These are phyloP conservation scores for Suillus plorans DNA, from an alignment of 768 basidiomycete genomes.

Conservation along the genomic window DNA sequence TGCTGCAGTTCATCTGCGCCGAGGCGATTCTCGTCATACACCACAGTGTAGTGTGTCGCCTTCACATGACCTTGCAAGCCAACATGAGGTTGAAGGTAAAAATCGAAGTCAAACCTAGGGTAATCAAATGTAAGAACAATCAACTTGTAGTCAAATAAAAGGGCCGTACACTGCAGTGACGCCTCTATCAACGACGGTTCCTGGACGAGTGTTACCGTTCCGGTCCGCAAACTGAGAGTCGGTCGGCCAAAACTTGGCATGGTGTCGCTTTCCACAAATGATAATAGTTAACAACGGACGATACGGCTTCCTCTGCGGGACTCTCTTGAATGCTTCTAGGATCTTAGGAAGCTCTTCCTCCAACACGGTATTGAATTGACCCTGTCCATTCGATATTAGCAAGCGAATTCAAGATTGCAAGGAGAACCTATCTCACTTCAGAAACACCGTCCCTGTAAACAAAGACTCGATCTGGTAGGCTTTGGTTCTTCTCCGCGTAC, in stretches of 20 bases:
- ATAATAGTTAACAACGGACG: slow-evolving; percentile 66
- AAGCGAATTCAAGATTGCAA: neutral
- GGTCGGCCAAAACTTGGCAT: slow-evolving; percentile 59
- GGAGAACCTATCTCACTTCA: slow-evolving; percentile 47
- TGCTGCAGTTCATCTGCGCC: slow-evolving; percentile 71
- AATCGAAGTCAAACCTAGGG: slow-evolving; percentile 60
- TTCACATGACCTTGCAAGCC: slow-evolving; percentile 72
- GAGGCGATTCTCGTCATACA: slow-evolving; percentile 77
- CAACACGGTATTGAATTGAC: slow-evolving; percentile 68
- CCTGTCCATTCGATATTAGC: slow-evolving; percentile 37
- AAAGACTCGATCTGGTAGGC: slow-evolving; percentile 65
- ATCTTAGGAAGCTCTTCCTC: slow-evolving; percentile 63
- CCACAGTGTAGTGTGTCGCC: slow-evolving; percentile 75
- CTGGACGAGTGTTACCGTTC: slow-evolving; percentile 78
- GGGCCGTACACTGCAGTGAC: slow-evolving; percentile 63
- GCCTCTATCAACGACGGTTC: slow-evolving; percentile 80
- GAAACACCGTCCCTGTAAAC: slow-evolving; percentile 84
- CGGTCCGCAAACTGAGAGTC: slow-evolving; percentile 47
- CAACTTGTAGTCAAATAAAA: slow-evolving; percentile 21
- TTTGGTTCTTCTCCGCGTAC: slow-evolving; percentile 55
- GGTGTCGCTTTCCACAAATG: slow-evolving; percentile 77
- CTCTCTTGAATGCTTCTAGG: slow-evolving; percentile 51
- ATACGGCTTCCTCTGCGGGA: slow-evolving; percentile 47
- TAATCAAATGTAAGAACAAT: neutral
- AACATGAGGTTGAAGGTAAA: slow-evolving; percentile 71